Conservation (phyloP, 73 alveolate genomes). For the Symbiodinium pilosum region DNA sequence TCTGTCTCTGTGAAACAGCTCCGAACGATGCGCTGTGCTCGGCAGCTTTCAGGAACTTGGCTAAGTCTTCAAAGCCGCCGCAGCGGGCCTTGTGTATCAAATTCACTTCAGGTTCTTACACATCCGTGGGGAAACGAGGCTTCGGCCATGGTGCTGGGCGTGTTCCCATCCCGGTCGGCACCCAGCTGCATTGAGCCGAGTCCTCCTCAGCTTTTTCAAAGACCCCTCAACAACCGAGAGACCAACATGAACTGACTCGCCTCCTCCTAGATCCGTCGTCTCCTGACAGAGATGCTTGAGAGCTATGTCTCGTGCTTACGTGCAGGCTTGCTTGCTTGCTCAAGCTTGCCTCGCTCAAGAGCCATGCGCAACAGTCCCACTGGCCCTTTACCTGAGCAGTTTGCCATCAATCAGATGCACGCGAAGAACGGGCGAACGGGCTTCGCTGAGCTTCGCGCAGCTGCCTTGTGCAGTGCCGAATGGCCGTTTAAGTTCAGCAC, state of each 20-base stretch:
- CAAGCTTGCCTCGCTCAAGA: too few species aligned
- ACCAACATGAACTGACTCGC: too few species aligned
- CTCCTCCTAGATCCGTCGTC: too few species aligned
- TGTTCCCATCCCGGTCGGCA: neutral
- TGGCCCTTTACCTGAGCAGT: too few species aligned
- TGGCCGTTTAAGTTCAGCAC: slow-evolving; percentile 57
- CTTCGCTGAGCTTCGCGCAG: neutral
- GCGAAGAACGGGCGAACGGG: too few species aligned
- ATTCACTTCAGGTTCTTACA: neutral
- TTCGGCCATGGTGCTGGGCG: slow-evolving; percentile 12
- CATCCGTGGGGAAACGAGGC: neutral
- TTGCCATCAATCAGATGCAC: too few species aligned
- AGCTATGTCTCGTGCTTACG: too few species aligned
- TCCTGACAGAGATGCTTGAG: too few species aligned
- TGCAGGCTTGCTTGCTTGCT: too few species aligned
- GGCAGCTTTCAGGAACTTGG: neutral
- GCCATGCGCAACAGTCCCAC: too few species aligned
- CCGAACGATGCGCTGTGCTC: neutral
- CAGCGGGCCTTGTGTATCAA: slow-evolving; percentile 28
- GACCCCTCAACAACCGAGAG: too few species aligned
- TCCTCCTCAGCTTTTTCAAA: neutral
- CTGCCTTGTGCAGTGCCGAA: slow-evolving; percentile 67
- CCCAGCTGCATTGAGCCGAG: neutral
- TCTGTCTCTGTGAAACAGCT: neutral
- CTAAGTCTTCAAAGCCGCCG: slow-evolving; percentile 21